Evolutionary conservation across 2,329 filamentous ascomycete species (phyloP).

Genomic region (Sodiomyces alkalinus): DNA sequence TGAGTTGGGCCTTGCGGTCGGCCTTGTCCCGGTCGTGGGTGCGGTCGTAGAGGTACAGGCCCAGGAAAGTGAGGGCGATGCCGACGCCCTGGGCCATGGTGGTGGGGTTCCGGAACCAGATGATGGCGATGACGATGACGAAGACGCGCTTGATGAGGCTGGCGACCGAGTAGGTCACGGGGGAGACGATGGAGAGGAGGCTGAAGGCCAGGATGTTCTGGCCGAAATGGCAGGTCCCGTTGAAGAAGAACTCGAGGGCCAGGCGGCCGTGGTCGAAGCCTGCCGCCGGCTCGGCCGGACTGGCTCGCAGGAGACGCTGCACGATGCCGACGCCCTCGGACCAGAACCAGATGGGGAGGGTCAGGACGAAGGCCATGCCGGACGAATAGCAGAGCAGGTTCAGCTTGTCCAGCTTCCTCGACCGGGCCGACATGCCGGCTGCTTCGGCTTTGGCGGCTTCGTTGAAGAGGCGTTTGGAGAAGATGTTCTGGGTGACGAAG

Average conservation of each 20-base stretch:
- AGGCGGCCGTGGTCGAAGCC: conserved; percentile 63
- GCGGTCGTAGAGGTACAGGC: conserved; percentile 89
- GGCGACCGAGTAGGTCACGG: conserved; percentile 93
- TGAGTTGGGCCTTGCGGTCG: conserved; percentile 62
- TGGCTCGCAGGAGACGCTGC: conserved; percentile 64
- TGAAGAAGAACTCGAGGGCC: conserved; percentile 83
- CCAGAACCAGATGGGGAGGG: conserved; percentile 84
- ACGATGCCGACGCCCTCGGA: conserved; percentile 70
- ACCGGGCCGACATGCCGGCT: conserved; percentile 45
- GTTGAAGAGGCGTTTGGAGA: conserved; percentile 95
- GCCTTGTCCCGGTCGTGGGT: conserved; percentile 79
- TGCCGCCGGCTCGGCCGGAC: conserved; percentile 51
- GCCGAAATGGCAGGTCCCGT: conserved; percentile 89
- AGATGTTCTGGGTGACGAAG: conserved; percentile 97
- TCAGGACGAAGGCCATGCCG: conserved; percentile 77
- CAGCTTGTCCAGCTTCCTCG: conserved; percentile 84
- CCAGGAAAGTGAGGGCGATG: conserved; percentile 78
- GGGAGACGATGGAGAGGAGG: conserved; percentile 81
- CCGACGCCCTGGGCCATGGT: conserved; percentile 71
- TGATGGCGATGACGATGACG: conserved; percentile 83
- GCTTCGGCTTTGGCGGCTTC: conserved; percentile 75
- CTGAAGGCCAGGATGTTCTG: conserved; percentile 95
- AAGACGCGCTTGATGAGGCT: conserved; percentile 95
- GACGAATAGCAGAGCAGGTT: conserved; percentile 97
- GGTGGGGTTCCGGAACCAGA: conserved; percentile 91